phyloP scores from a whole-genome alignment of 768 basidiomycete species.

The Macrolepiota albuminosa region DNA sequence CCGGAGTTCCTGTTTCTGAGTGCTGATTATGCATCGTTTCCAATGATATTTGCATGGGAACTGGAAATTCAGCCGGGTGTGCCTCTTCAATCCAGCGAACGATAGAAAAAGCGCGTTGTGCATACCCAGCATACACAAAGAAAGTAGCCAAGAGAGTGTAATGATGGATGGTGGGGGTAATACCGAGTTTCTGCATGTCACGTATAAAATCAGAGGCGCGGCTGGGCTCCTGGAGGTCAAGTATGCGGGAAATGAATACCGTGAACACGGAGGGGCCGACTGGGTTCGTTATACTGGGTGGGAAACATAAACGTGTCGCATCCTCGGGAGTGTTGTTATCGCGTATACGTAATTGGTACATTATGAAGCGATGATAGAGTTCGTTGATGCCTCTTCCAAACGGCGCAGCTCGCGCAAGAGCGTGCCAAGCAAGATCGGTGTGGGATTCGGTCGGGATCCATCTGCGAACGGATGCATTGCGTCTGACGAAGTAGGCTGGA shows the following conservation, averaged over 20 bases:
- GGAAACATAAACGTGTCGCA: slow-evolving; percentile 17
- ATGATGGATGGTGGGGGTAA: slow-evolving; percentile 42
- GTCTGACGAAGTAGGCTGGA: slow-evolving; percentile 1
- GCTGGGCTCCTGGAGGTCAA: slow-evolving; percentile 22
- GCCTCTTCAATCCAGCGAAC: slow-evolving; percentile 35
- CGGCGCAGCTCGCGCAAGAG: slow-evolving; percentile 24
- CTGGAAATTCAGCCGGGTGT: slow-evolving; percentile 4
- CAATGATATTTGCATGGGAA: not conserved
- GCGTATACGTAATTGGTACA: not conserved
- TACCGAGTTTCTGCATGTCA: slow-evolving; percentile 48
- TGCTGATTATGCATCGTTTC: not conserved
- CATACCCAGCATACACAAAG: slow-evolving; percentile 38
- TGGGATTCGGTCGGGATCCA: slow-evolving; percentile 30
- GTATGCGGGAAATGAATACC: slow-evolving; percentile 45
- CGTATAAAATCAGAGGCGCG: slow-evolving; percentile 35
- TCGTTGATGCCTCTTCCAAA: slow-evolving; percentile 20
- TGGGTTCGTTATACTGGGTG: slow-evolving; percentile 25
- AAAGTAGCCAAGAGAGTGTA: slow-evolving; percentile 45
- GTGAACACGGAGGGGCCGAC: slow-evolving; percentile 37
- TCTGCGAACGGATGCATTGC: slow-evolving; percentile 18
- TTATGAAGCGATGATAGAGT: slow-evolving; percentile 40
- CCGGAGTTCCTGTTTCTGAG: slow-evolving; percentile 12
- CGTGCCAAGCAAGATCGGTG: slow-evolving; percentile 35
- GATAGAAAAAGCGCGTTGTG: slow-evolving; percentile 31
- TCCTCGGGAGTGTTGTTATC: slow-evolving; percentile 2